These are phyloP conservation scores for Aspergillus terreus DNA, from an alignment of 2,329 filamentous ascomycete species.

Conservation along the genomic window DNA sequence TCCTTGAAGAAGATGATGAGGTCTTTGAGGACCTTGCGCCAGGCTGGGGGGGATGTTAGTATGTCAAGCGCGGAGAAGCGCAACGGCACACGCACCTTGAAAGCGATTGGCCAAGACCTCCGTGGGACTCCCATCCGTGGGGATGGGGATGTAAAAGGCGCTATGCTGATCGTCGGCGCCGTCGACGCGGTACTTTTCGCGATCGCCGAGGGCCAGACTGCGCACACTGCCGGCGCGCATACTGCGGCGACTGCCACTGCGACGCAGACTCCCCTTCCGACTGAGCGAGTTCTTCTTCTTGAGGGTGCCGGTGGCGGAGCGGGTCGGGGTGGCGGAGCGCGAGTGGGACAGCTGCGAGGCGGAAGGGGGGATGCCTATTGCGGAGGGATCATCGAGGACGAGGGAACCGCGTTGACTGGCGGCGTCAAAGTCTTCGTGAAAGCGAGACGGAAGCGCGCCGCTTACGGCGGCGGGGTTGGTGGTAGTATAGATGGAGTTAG, in stretches of 20 bases:
- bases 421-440: conserved; percentile 38
- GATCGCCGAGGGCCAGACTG: conserved; percentile 70
- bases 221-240: conserved; percentile 81
- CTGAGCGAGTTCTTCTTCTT: conserved; percentile 84
- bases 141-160: conserved; percentile 85
- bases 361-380: conserved; percentile 32
- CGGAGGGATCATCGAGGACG: conserved; percentile 25
- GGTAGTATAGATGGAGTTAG: conserved; percentile 34
- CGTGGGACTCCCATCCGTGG: conserved; percentile 81
- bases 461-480: conserved; percentile 34
- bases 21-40: conserved; percentile 93
- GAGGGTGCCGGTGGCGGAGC: conserved; percentile 69
- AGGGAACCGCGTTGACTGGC: conserved; percentile 34
- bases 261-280: conserved; percentile 68
- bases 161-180: conserved; percentile 67
- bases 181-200: conserved; percentile 41
- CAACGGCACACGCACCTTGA: conserved; percentile 63
- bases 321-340: conserved; percentile 38
- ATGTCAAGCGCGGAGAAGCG: background rate
- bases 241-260: conserved; percentile 76
- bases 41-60: conserved; percentile 54
- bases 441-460: conserved; percentile 30
- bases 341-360: conserved; percentile 42
- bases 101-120: conserved; percentile 84
- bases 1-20: conserved; percentile 92